Evolutionary conservation across 2,329 filamentous ascomycete species (phyloP), one percentile per base, ranked within the genome.

Genomic region (Pyricularia grisea): DNA sequence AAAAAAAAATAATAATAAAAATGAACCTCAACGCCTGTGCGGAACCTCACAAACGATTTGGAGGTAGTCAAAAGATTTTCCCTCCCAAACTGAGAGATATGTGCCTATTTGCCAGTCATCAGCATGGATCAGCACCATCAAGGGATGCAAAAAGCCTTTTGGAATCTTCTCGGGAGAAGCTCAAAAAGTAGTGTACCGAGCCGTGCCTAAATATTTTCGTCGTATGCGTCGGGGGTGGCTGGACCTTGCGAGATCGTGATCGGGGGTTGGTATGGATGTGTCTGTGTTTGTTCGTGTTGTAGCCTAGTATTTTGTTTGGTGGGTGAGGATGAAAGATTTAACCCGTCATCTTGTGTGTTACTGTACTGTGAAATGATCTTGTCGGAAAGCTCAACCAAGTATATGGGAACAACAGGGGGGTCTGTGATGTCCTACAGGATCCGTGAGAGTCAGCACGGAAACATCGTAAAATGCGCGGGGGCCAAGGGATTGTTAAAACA

Each of bases 141-240:
- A 63, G 60, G 27, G 60, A 63, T 63, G 60, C 60, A 27, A 63
- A 63, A 28, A 28, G 60, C 60, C 60, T 30, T 63, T 63, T 30
- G 60, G 2, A 27, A 20, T 63, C 25, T 28, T 63, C 25, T 20
- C 12, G 25, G 25, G 28, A 63, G 60, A 63, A 28, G 60, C 27
- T 4, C 28, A 28, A 76, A 85, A 79, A 73, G 73, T 74, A 27
- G 76, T 74, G 73, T 67, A 25, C 66, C n/a, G 61, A 66, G 64
- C 50, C 65, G 60, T 63, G 60, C 60, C 27, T 27, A 28, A 28
- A n/a, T 61, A 28, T 28, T 63, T 12, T 12, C 60, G 60, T 20
- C 60, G 25, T 20, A 28, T 28, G 27, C 27, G 60, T 63, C 5
- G 3, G 14, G 27, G 27, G 60, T 20, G 25, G 28, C 25, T 25